phyloP scores from a whole-genome alignment of 2,329 filamentous ascomycete genomes.

The Apiospora kogelbergensis region DNA sequence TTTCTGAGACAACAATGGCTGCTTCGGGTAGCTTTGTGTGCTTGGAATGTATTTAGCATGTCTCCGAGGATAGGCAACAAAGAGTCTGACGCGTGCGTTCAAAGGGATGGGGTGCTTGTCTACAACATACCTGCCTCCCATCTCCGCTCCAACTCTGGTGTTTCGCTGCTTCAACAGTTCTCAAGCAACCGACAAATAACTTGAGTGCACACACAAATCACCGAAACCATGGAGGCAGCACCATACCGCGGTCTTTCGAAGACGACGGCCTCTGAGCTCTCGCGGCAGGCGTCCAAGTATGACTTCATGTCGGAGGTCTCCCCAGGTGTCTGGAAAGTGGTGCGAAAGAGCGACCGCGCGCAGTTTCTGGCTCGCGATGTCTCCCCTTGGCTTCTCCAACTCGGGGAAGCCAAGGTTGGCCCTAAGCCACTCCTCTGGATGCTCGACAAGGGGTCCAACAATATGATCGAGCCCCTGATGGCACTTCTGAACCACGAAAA shows the following conservation, averaged over 20 bases:
- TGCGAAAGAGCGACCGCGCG: slow-evolving; percentile 24
- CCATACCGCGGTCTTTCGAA: background rate
- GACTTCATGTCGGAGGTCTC: slow-evolving; percentile 27
- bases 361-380: slow-evolving; percentile 30
- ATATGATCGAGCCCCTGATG: slow-evolving; percentile 28
- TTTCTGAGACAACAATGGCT: background rate
- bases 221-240: slow-evolving; percentile 2
- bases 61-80: background rate
- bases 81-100: background rate
- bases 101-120: background rate
- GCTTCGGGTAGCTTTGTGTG: background rate
- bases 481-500: slow-evolving; percentile 50
- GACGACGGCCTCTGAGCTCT: background rate
- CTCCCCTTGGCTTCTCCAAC: slow-evolving; percentile 21
- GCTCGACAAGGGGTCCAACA: slow-evolving; percentile 19
- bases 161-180: background rate
- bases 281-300: slow-evolving; percentile 19
- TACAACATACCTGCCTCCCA: background rate
- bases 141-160: background rate
- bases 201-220: background rate
- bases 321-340: slow-evolving; percentile 28
- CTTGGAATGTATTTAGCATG: background rate
- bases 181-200: background rate
- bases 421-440: slow-evolving; percentile 13
- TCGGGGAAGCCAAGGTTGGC: slow-evolving; percentile 9